Conservation (phyloP, 2,329 filamentous ascomycete genomes). For the Endothia cerciana region DNA sequence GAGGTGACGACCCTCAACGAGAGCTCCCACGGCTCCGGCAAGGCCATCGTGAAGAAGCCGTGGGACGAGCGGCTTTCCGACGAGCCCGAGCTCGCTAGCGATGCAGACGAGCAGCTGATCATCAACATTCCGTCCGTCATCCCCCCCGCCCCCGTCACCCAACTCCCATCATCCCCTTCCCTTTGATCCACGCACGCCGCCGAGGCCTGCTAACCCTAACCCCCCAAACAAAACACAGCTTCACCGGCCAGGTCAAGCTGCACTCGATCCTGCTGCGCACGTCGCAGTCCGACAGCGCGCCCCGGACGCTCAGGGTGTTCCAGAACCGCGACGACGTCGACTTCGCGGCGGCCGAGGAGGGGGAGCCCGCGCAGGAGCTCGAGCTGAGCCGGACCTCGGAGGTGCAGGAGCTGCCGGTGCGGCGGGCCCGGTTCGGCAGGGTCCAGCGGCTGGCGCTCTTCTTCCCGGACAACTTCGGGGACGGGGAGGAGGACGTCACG, state of each 20-base stretch:
- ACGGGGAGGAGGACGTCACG: conserved; percentile 79
- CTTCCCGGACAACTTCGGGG: conserved; percentile 87
- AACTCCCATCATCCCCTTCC: background rate
- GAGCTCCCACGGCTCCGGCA: conserved; percentile 66
- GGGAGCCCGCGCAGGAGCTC: conserved; percentile 73
- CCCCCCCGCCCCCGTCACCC: background rate
- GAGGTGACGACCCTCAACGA: conserved; percentile 87
- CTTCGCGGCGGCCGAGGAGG: conserved; percentile 74
- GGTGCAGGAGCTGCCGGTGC: conserved; percentile 85
- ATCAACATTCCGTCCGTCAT: conserved; percentile 81
- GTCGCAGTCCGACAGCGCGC: conserved; percentile 70
- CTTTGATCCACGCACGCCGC: no score
- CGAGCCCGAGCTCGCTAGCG: conserved; percentile 78
- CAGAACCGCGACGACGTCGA: conserved; percentile 87
- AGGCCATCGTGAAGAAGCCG: conserved; percentile 82
- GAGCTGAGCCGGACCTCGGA: conserved; percentile 78
- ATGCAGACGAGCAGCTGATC: conserved; percentile 90
- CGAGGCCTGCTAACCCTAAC: conserved; percentile 8
- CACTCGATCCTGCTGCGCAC: conserved; percentile 87
- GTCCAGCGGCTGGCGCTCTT: conserved; percentile 85
- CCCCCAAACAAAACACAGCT: conserved; percentile 54
- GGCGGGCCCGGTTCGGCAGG: conserved; percentile 84
- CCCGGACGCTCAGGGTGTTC: conserved; percentile 83
- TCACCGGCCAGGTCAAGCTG: conserved; percentile 91
- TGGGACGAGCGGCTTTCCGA: conserved; percentile 79